Conservation (phyloP, 768 basidiomycete species). For the Russula lepida region DNA sequence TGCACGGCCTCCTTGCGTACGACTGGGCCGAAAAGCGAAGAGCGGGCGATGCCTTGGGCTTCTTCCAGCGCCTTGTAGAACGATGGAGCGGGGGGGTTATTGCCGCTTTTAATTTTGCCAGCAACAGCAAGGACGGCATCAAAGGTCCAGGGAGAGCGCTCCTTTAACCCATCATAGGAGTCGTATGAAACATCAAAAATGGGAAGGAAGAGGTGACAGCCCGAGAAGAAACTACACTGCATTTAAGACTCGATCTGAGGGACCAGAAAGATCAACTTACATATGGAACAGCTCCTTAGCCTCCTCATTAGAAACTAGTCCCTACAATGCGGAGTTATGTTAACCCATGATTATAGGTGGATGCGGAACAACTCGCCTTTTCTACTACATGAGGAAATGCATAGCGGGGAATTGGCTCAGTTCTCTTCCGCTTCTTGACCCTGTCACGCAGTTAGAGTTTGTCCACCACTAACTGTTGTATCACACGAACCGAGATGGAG, state of each 20-base stretch:
- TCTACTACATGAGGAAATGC: slow-evolving; percentile 86
- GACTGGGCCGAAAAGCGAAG: slow-evolving; percentile 87
- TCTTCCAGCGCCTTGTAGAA: slow-evolving; percentile 91
- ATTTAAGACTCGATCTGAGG: slow-evolving; percentile 24
- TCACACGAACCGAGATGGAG: slow-evolving; percentile 45
- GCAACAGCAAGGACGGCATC: slow-evolving; percentile 90
- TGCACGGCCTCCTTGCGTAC: slow-evolving; percentile 93
- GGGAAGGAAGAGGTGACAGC: slow-evolving; percentile 94
- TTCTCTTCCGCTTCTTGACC: slow-evolving; percentile 77
- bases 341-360: background rate
- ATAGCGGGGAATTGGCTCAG: slow-evolving; percentile 75
- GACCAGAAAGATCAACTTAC: slow-evolving; percentile 35
- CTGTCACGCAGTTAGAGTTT: slow-evolving; percentile 29
- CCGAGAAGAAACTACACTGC: slow-evolving; percentile 74
- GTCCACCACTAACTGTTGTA: background rate
- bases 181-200: slow-evolving; percentile 90
- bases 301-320: slow-evolving; percentile 76
- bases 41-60: slow-evolving; percentile 91
- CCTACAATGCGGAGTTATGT: slow-evolving; percentile 36
- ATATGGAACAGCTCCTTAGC: slow-evolving; percentile 89
- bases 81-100: slow-evolving; percentile 72
- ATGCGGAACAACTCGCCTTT: slow-evolving; percentile 42
- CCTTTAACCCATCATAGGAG: slow-evolving; percentile 85
- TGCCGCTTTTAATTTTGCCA: slow-evolving; percentile 85
- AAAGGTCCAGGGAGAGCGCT: slow-evolving; percentile 93